These are phyloP conservation scores for Alternaria dauci DNA, from an alignment of 2,329 filamentous ascomycete genomes.

Conservation along the genomic window DNA sequence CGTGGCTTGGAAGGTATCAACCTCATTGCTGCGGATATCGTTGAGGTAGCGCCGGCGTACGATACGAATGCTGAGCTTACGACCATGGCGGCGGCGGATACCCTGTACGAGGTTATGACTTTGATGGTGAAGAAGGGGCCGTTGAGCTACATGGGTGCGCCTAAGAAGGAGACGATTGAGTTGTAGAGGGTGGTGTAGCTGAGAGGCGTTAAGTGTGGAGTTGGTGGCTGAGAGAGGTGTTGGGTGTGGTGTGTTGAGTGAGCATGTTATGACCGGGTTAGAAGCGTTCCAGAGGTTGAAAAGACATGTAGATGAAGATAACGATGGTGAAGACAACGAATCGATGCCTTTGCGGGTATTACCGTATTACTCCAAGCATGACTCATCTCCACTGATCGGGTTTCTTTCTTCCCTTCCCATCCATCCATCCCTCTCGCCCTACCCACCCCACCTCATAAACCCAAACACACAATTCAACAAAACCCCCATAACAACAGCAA, in stretches of 20 bases:
- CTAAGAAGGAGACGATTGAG: conserved; percentile 40
- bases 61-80: conserved; percentile 77
- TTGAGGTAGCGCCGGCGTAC: conserved; percentile 75
- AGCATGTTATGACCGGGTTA: not conserved
- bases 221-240: not conserved
- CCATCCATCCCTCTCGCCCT: no score
- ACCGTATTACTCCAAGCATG: no score
- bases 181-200: conserved; percentile 15
- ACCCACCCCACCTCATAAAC: conserved; percentile 66
- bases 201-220: not conserved
- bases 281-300: not conserved
- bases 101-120: conserved; percentile 79
- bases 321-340: not conserved
- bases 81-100: conserved; percentile 76
- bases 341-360: not conserved
- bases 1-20: conserved; percentile 74
- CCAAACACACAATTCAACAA: conserved; percentile 81
- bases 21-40: conserved; percentile 74
- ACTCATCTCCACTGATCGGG: no score
- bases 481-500: conserved; percentile 87
- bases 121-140: conserved; percentile 84
- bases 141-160: conserved; percentile 60
- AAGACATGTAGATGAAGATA: not conserved
- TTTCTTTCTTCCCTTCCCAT: not conserved
- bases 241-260: not conserved